Base-by-base conservation (phyloP, 2,329 filamentous ascomycete genomes). In the Aspergillus pseudoglaucus region DNA sequence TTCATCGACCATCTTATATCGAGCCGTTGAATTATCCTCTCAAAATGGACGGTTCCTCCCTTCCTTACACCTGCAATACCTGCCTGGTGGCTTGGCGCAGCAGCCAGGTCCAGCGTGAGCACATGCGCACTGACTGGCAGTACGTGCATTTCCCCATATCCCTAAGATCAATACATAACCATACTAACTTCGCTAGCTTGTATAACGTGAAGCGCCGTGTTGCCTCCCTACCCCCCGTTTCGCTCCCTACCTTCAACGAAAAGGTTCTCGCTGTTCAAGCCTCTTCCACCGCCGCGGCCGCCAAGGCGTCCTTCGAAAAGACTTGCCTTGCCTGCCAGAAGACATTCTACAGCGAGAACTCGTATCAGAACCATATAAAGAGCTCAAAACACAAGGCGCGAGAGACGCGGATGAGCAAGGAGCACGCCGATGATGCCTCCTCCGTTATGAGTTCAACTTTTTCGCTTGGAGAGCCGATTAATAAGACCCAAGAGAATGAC, bases 111-210 rank as follows among this genome's bases (percentile, higher is more conserved):
- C 93, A 98, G 73, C 85, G 93, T 67, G 84, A 82, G 33, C 93
- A 98, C 67, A 98, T 98, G 93, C 90, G 93, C 69, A 93, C 86
- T 60, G 93, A 98, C 74, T 98, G 93, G 93, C 91, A 98, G 87
- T 93, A 79, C 74, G 88, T 84, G 4, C 46, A 45, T 43, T 22
- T 25, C 45, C 49, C 43, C 51, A 44, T 33, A 25, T 46, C 27
- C 46, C 23, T 3, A 23, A 27, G 17, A 44, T n/a, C n/a, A n/a
- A n/a, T 35, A 22, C 42, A 48, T 52, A 37, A 55, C 37, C 9
- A 15, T 35, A 10, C 32, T 35, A 45, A 32, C n/a, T 7, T 35
- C 2, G 7, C 17, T 50, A 93, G 88, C 69, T 85, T 93, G 56
- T 96, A 96, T 72, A 98, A 98, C 68, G 81, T 97, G 61, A 96